A percentile compares a stretch with the other conserved stretches of the same genome.
Evolutionary conservation across 768 basidiomycete species (phyloP).

Genomic region (Podaxis sp.): DNA sequence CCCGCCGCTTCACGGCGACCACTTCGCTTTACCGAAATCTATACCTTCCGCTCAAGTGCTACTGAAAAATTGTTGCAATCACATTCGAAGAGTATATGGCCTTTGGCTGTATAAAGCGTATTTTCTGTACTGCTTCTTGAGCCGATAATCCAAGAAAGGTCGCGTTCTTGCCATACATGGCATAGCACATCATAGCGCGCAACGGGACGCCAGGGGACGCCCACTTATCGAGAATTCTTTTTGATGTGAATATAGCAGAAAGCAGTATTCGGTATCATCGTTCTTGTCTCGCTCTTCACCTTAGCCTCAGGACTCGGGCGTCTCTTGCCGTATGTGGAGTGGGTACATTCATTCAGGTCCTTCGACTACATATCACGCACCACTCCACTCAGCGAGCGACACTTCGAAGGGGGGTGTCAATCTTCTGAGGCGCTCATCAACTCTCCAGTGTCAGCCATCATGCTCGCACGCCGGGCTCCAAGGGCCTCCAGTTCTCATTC

Average conservation of each 20-base stretch:
- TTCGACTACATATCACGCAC: no score
- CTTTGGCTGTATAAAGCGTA: background rate
- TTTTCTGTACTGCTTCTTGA: background rate
- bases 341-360: no score
- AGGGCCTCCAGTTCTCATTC: no score
- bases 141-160: slow-evolving; percentile 2
- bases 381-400: no score
- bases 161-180: slow-evolving; percentile 3
- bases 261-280: background rate
- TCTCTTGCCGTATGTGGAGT: no score
- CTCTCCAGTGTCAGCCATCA: no score
- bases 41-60: background rate
- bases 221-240: background rate
- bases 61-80: background rate
- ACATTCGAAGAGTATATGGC: background rate
- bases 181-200: background rate
- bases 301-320: no score
- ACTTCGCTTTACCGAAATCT: background rate
- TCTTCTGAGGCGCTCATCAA: no score
- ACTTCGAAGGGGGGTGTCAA: no score
- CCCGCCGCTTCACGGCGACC: background rate
- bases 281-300: background rate
- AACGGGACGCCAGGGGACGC: background rate
- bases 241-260: background rate
- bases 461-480: no score